These are phyloP conservation scores for Penicillium sp. DNA, from an alignment of 2,329 filamentous ascomycete species.

Conservation along the genomic window DNA sequence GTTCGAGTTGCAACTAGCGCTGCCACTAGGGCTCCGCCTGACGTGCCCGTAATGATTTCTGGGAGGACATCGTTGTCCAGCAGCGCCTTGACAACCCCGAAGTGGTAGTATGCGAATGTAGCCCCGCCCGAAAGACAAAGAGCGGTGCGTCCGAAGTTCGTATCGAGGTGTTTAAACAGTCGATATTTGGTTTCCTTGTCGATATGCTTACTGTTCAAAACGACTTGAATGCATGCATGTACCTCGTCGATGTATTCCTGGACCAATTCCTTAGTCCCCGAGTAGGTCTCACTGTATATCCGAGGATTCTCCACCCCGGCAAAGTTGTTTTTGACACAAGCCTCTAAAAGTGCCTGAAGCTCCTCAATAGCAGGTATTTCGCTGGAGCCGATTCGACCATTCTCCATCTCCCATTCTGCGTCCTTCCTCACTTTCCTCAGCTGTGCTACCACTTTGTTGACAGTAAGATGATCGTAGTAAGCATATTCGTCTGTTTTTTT, in stretches of 20 bases:
- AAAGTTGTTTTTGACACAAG: constrained; percentile 97
- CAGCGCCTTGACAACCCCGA: constrained; percentile 85
- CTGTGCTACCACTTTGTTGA: constrained; percentile 73
- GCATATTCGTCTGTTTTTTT: constrained; percentile 57
- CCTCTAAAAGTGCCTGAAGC: constrained; percentile 74
- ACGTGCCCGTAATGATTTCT: constrained; percentile 94
- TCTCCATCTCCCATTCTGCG: constrained; percentile 38
- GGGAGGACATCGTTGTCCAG: constrained; percentile 83
- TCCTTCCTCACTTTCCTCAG: constrained; percentile 53
- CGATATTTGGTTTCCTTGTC: constrained; percentile 70
- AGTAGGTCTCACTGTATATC: constrained; percentile 97
- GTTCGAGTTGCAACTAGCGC: constrained; percentile 85
- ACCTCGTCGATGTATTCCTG: constrained; percentile 83
- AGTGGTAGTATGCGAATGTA: constrained; percentile 94
- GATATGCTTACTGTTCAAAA: constrained; percentile 67
- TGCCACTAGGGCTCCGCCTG: constrained; percentile 86
- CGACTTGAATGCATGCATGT: constrained; percentile 59
- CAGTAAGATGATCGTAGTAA: constrained; percentile 85
- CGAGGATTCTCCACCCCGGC: constrained; percentile 89
- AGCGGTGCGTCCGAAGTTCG: constrained; percentile 89
- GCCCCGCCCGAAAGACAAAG: constrained; percentile 91
- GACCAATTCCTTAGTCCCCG: constrained; percentile 91
- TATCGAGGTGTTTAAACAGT: constrained; percentile 83
- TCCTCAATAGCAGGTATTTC: constrained; percentile 65
- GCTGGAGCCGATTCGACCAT: constrained; percentile 20